Conservation (phyloP, 2,329 filamentous ascomycete species). For the Thielaviopsis punctulata region DNA sequence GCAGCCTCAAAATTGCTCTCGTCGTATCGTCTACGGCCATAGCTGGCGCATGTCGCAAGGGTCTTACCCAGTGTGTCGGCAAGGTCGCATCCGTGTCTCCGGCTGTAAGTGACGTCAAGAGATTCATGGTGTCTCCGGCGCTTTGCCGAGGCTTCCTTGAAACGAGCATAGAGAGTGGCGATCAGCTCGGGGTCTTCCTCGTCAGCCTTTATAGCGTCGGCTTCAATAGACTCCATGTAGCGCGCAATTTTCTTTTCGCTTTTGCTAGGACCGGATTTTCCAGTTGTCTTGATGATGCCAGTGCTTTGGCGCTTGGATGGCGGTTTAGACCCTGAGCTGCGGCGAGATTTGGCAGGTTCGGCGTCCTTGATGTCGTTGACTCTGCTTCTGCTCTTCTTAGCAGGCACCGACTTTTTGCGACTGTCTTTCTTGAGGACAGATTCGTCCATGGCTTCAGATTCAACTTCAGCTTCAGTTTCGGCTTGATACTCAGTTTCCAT, state of each 20-base stretch:
- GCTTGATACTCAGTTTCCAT: conserved; percentile 6
- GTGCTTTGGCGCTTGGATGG: conserved; percentile 43
- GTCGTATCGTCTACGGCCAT: conserved; percentile 61
- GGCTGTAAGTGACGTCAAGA: conserved; percentile 45
- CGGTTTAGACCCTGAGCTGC: conserved; percentile 33
- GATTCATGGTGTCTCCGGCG: conserved; percentile 49
- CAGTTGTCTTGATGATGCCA: conserved; percentile 38
- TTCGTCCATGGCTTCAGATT: conserved; percentile 10
- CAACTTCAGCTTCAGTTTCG: conserved; percentile 12
- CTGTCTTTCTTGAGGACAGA: conserved; percentile 13
- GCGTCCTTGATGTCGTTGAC: conserved; percentile 34
- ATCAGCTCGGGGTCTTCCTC: conserved; percentile 22
- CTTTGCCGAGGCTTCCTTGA: conserved; percentile 43
- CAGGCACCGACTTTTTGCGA: conserved; percentile 5
- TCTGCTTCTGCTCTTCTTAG: conserved; percentile 27
- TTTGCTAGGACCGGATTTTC: conserved; percentile 41
- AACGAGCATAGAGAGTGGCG: conserved; percentile 28
- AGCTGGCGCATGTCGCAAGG: conserved; percentile 49
- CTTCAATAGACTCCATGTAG: conserved; percentile 25
- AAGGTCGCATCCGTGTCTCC: conserved; percentile 43
- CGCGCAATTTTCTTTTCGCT: conserved; percentile 25
- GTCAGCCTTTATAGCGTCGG: conserved; percentile 21
- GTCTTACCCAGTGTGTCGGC: conserved; percentile 39
- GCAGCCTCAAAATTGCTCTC: conserved; percentile 64
- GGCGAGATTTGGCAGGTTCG: conserved; percentile 32